A percentile compares a stretch with the other conserved stretches of the same genome.
These are phyloP conservation scores for Rhodotorula babjevae DNA, from an alignment of 768 basidiomycete genomes.

Conservation along the genomic window DNA sequence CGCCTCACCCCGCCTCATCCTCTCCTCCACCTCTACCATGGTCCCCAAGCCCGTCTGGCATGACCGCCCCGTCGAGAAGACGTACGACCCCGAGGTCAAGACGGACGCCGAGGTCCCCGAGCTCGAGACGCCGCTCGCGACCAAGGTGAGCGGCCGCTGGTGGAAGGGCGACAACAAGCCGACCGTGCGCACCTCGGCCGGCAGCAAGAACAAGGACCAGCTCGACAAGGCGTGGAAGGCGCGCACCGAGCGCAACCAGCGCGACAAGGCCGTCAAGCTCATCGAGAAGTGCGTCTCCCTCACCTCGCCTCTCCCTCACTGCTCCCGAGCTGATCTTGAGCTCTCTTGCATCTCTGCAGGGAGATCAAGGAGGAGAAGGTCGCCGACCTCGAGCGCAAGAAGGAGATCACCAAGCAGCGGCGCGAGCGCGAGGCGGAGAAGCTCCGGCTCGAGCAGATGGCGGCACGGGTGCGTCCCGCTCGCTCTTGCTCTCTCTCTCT, in stretches of 20 bases:
- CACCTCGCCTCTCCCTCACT: background rate
- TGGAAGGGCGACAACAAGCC: constrained; percentile 34
- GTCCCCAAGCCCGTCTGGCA: constrained; percentile 32
- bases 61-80: constrained; percentile 16
- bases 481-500: no score
- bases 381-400: constrained; percentile 33
- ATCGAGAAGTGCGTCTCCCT: constrained; percentile 31
- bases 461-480: constrained; percentile 28
- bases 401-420: constrained; percentile 30
- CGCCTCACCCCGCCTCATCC: no score
- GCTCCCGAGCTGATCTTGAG: background rate
- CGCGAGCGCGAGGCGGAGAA: constrained; percentile 40
- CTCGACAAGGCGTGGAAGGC: constrained; percentile 32
- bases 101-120: background rate
- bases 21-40: background rate
- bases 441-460: constrained; percentile 38
- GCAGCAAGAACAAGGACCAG: constrained; percentile 11
- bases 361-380: constrained; percentile 41
- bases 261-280: constrained; percentile 37
- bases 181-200: constrained; percentile 26
- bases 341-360: constrained; percentile 10
- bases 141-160: constrained; percentile 26
- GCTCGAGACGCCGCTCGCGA: constrained; percentile 3
- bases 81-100: constrained; percentile 5
- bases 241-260: constrained; percentile 31